Evolutionary conservation across 441 rosid genomes (phyloP).

Genomic region (Gossypium aridum): DNA sequence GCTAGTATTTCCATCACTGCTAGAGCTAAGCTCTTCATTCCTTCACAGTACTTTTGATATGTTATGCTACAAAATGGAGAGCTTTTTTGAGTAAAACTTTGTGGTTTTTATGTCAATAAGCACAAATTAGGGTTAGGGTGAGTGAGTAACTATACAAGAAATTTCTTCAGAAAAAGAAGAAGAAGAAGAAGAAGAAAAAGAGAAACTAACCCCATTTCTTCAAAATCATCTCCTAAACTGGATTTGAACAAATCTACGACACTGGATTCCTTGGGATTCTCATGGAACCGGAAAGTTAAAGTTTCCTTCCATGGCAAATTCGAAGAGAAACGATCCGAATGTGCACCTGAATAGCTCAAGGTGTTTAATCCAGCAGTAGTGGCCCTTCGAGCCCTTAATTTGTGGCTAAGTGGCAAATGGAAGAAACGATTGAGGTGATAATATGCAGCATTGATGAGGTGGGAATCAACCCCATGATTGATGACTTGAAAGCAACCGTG

Average conservation of each 20-base stretch:
- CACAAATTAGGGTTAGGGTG: conserved; percentile 4
- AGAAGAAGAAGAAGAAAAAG: too few relatives aligned
- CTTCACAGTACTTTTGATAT: conserved; percentile 58
- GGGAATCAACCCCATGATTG: conserved; percentile 55
- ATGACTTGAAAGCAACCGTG: conserved; percentile 74
- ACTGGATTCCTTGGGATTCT: conserved; percentile 5
- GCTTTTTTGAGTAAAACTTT: not conserved
- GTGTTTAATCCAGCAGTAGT: conserved; percentile 21
- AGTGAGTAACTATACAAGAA: not conserved
- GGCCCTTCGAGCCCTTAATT: conserved; percentile 29
- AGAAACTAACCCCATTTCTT: conserved; percentile 41
- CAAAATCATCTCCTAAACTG: conserved; percentile 47
- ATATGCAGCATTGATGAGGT: conserved; percentile 40
- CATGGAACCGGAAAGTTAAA: conserved; percentile 37
- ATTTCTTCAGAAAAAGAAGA: too few relatives aligned
- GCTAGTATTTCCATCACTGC: conserved; percentile 54
- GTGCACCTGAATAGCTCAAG: conserved; percentile 54
- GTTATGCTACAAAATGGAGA: conserved; percentile 29
- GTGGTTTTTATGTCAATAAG: not conserved
- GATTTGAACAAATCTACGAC: conserved; percentile 45
- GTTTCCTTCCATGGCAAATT: conserved; percentile 85
- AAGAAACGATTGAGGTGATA: conserved; percentile 38
- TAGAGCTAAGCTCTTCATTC: conserved; percentile 44
- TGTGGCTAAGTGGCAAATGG: conserved; percentile 37
- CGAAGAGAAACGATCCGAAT: conserved; percentile 49